These are phyloP conservation scores for Metschnikowia gelsemii DNA, from an alignment of 805 yeast species.

Conservation along the genomic window DNA sequence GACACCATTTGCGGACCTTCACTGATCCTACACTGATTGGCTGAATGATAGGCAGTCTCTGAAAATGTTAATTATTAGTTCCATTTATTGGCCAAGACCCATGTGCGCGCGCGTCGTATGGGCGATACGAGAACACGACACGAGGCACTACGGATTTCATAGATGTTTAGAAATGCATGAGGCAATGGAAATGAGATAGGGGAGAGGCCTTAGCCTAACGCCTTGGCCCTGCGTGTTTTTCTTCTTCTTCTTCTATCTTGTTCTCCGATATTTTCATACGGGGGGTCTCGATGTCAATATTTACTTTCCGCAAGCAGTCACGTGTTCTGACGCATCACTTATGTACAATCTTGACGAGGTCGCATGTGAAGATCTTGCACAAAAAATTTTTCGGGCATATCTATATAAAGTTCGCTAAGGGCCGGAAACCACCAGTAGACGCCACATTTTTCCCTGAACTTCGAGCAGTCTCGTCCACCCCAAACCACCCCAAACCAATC, in stretches of 20 bases:
- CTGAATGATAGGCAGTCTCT: too few relatives aligned
- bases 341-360: slow-evolving; percentile 2
- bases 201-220: too few relatives aligned
- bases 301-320: slow-evolving; percentile 4
- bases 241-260: too few relatives aligned
- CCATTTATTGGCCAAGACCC: slow-evolving; percentile 1
- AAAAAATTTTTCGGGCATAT: slow-evolving; percentile 6
- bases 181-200: too few relatives aligned
- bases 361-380: slow-evolving; percentile 13
- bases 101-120: slow-evolving; percentile 9
- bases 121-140: slow-evolving; percentile 8
- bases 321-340: slow-evolving; percentile 18
- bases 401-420: slow-evolving; percentile 9
- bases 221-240: too few relatives aligned
- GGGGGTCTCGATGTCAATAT: too few relatives aligned
- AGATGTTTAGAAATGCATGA: background rate
- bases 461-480: too few relatives aligned
- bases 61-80: too few relatives aligned
- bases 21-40: too few relatives aligned
- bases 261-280: too few relatives aligned
- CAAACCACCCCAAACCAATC: too few relatives aligned
- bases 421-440: slow-evolving; percentile 1
- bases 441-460: slow-evolving; percentile 1
- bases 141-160: background rate
- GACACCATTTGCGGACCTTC: too few relatives aligned